phyloP scores from a whole-genome alignment of 768 basidiomycete species.

The Nidularia pulvinata region DNA sequence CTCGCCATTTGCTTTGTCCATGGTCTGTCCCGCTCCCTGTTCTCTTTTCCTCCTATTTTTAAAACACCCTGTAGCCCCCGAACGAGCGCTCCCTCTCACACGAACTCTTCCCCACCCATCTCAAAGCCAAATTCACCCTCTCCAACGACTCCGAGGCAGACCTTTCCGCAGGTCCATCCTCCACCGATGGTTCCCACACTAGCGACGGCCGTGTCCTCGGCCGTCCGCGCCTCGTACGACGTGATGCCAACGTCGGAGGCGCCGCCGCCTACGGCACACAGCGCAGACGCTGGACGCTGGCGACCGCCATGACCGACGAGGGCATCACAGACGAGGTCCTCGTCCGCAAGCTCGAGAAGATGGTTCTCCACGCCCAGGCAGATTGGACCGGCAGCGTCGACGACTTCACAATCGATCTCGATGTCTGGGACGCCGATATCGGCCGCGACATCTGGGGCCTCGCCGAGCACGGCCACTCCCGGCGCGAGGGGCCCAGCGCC shows the following conservation, averaged over 20 bases:
- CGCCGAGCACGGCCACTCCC: neutral
- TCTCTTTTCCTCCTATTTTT: neutral
- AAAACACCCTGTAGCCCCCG: neutral
- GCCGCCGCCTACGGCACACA: neutral
- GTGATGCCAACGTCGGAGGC: neutral
- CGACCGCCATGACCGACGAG: constrained; percentile 49
- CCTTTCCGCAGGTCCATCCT: neutral
- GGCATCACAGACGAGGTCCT: constrained; percentile 49
- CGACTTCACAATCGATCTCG: constrained; percentile 6
- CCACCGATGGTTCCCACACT: neutral
- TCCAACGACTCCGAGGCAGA: neutral
- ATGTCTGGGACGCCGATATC: constrained; percentile 13
- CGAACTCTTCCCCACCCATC: neutral
- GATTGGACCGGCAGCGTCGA: constrained; percentile 9
- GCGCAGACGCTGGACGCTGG: constrained; percentile 34
- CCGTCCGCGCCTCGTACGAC: neutral
- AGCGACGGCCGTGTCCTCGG: neutral
- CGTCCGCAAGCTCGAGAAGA: constrained; percentile 43
- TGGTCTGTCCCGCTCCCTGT: neutral
- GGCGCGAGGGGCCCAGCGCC: neutral
- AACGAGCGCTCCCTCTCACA: neutral
- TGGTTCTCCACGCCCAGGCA: constrained; percentile 18
- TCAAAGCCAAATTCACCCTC: constrained; percentile 2
- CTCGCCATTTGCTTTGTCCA: constrained; percentile 1
- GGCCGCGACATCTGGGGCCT: constrained; percentile 6